These are phyloP conservation scores for Hyphodiscus hymeniophilus DNA, from an alignment of 495 filamentous ascomycete species.

Conservation along the genomic window DNA sequence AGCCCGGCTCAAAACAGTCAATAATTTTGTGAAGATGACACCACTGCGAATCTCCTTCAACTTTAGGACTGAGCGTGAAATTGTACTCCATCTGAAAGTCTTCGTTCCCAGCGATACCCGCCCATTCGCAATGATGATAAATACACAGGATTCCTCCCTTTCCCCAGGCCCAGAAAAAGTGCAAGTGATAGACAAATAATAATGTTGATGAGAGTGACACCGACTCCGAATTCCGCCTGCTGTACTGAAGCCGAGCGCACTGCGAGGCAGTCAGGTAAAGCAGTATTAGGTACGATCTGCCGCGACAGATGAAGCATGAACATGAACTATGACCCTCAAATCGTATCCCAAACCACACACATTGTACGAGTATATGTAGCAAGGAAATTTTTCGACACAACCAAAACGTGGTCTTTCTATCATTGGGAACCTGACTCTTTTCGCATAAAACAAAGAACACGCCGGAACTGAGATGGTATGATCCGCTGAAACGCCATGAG, in stretches of 20 bases:
- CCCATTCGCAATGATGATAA: constrained; percentile 18
- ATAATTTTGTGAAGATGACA: background rate
- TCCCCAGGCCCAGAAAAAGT: constrained; percentile 1
- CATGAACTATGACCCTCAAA: constrained; percentile 15
- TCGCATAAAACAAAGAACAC: constrained; percentile 20
- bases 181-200: constrained; percentile 19
- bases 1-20: background rate
- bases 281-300: constrained; percentile 20
- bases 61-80: constrained; percentile 11
- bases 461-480: constrained; percentile 19
- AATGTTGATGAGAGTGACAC: constrained; percentile 17
- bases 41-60: background rate
- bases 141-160: constrained; percentile 23
- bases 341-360: constrained; percentile 17
- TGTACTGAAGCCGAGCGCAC: constrained; percentile 13
- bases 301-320: constrained; percentile 19
- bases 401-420: constrained; percentile 13
- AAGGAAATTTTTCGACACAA: constrained; percentile 22
- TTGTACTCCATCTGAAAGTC: constrained; percentile 16
- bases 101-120: constrained; percentile 6
- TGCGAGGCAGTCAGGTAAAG: constrained; percentile 14
- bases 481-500: constrained; percentile 22
- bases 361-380: constrained; percentile 14
- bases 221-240: constrained; percentile 19
- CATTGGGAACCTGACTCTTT: constrained; percentile 18